These are phyloP conservation scores for Lathyrus sativus DNA, from an alignment of 306 rosid genomes.

Conservation along the genomic window DNA sequence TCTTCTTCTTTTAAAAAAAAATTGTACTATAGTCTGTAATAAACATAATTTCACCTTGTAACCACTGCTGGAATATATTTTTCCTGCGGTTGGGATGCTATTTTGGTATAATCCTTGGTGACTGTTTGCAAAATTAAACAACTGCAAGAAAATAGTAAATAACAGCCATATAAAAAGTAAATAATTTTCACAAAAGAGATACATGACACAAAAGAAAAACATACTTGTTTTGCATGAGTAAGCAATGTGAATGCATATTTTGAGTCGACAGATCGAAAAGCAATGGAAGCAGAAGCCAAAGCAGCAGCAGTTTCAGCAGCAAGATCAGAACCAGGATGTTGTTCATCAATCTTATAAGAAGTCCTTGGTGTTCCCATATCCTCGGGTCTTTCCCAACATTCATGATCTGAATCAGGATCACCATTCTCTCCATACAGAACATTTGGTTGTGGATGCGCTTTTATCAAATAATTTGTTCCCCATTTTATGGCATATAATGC, in stretches of 20 bases:
- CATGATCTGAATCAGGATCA: slow-evolving; percentile 55
- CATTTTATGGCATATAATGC: slow-evolving; percentile 57
- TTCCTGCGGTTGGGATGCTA: slow-evolving; percentile 41
- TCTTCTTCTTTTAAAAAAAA: not conserved
- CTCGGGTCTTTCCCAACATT: slow-evolving; percentile 71
- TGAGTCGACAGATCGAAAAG: slow-evolving; percentile 19
- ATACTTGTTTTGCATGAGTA: slow-evolving; percentile 55
- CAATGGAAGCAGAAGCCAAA: slow-evolving; percentile 62
- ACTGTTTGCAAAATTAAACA: slow-evolving; percentile 51
- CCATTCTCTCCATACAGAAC: slow-evolving; percentile 57
- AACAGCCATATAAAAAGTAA: too few relatives aligned
- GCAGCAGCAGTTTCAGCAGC: slow-evolving; percentile 70
- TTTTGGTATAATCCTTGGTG: slow-evolving; percentile 45
- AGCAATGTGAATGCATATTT: slow-evolving; percentile 38
- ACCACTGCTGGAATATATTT: slow-evolving; percentile 57
- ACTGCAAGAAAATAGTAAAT: slow-evolving; percentile 28
- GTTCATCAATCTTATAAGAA: slow-evolving; percentile 37
- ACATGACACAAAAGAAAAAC: not conserved
- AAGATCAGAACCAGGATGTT: slow-evolving; percentile 65
- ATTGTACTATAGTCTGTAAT: too few relatives aligned
- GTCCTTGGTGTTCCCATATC: slow-evolving; percentile 61
- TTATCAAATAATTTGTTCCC: slow-evolving; percentile 67
- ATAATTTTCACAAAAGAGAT: not conserved
- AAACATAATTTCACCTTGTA: slow-evolving; percentile 45
- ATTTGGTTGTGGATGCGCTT: slow-evolving; percentile 51